A percentile compares a stretch with the other conserved stretches of the same genome.
These are phyloP conservation scores for Thraustochytrium striatum DNA, from an alignment of 352 stramenopile species.

Conservation along the genomic window DNA sequence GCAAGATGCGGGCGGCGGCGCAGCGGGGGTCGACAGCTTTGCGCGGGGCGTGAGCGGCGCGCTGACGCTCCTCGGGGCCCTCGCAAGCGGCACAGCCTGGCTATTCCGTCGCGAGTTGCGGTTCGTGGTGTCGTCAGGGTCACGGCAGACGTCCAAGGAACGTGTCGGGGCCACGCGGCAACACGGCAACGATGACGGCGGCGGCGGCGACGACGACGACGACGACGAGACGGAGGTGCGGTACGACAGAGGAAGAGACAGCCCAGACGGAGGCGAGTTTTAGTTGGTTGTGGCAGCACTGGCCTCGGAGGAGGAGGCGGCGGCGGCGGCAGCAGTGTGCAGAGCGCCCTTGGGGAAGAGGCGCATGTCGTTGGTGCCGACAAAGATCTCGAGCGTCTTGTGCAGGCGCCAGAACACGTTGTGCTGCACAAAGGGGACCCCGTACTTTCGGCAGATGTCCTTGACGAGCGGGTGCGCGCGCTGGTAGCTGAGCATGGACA, in stretches of 20 bases:
- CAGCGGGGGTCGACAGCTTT: no score
- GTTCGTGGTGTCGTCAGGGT: no score
- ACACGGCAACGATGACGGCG: background rate
- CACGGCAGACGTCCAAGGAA: no score
- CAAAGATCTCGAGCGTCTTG: slow-evolving; percentile 70
- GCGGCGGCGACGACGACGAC: background rate
- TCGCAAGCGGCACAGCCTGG: no score
- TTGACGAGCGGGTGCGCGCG: slow-evolving; percentile 61
- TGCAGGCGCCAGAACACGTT: slow-evolving; percentile 63
- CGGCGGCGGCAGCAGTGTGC: no score
- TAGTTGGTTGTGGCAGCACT: background rate
- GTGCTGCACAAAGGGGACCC: slow-evolving; percentile 67
- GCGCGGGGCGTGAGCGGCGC: no score
- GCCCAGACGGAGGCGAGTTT: background rate
- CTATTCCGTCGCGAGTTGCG: no score
- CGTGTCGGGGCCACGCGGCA: no score
- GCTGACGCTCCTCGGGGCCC: no score
- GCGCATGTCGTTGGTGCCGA: slow-evolving; percentile 63
- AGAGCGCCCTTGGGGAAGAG: slow-evolving; percentile 58
- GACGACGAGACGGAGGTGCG: background rate
- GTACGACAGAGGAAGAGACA: background rate
- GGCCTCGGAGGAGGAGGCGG: no score
- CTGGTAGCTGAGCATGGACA: slow-evolving; percentile 70
- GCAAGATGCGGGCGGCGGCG: no score
- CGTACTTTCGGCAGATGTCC: slow-evolving; percentile 64